Percentiles rank a stretch among this genome's conserved stretches.
These are phyloP conservation scores for Paulownia fortunei DNA, from an alignment of 257 asterid genomes.

Conservation along the genomic window DNA sequence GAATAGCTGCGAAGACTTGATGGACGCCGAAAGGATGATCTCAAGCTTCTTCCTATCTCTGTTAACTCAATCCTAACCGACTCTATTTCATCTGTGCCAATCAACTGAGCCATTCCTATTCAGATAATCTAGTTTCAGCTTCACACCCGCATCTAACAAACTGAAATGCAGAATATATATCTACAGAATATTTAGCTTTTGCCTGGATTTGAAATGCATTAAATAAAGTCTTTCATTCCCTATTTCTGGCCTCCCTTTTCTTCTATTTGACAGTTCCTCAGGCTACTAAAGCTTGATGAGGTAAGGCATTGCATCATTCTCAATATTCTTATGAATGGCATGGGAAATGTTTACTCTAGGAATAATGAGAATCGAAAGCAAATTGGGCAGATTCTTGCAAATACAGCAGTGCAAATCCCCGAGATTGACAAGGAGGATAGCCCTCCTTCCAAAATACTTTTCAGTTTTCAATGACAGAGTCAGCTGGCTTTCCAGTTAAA, in stretches of 20 bases:
- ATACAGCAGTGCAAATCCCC: not conserved
- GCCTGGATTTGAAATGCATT: not conserved
- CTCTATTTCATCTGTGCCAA: conserved; percentile 36
- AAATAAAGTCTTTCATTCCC: not conserved
- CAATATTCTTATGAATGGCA: not conserved
- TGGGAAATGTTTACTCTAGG: not conserved
- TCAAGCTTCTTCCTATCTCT: conserved; percentile 40
- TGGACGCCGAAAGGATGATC: conserved; percentile 31
- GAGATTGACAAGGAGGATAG: not conserved
- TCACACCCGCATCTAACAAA: too few species aligned
- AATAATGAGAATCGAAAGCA: not conserved
- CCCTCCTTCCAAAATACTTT: not conserved
- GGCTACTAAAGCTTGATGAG: not conserved
- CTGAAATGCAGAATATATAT: not conserved
- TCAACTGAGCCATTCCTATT: conserved; percentile 37
- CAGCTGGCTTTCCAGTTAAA: not conserved
- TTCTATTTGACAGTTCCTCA: not conserved
- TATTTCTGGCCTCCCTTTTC: not conserved
- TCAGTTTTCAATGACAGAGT: not conserved
- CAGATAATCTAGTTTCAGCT: not conserved
- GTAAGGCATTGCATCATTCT: conserved; percentile 27
- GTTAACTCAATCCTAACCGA: conserved; percentile 32
- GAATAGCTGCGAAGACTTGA: conserved; percentile 38
- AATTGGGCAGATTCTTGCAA: not conserved
- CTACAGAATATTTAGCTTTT: not conserved